These are phyloP conservation scores for Arthrobotrys musiformis DNA, from an alignment of 2,329 filamentous ascomycete species.

Conservation along the genomic window DNA sequence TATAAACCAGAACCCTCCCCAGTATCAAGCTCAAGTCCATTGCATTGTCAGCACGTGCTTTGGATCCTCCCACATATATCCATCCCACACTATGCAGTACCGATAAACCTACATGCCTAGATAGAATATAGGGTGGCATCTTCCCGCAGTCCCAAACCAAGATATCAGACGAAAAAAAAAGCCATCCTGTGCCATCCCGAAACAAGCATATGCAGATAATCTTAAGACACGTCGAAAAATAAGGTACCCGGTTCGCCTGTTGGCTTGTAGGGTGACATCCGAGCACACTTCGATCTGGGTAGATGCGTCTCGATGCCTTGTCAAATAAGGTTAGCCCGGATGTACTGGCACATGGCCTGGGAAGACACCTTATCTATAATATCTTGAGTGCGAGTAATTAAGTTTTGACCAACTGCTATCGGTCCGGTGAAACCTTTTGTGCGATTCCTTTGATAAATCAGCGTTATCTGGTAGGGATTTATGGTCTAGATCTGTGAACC, in stretches of 20 bases:
- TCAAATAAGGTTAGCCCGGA: background rate
- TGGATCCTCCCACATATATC: background rate
- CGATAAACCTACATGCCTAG: background rate
- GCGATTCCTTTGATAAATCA: background rate
- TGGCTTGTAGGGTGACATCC: constrained; percentile 50
- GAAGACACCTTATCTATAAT: background rate
- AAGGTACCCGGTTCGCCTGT: constrained; percentile 18
- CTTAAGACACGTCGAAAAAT: background rate
- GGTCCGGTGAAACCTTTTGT: background rate
- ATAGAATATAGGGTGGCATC: constrained; percentile 37
- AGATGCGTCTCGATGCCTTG: background rate
- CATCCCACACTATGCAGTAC: background rate
- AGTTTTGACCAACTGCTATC: background rate
- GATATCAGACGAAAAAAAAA: constrained; percentile 36
- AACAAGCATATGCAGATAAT: constrained; percentile 25
- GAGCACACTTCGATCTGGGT: constrained; percentile 2
- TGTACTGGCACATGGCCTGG: background rate
- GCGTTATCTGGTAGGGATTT: background rate
- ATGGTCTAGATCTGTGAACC: background rate
- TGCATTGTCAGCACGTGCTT: background rate
- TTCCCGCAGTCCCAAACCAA: constrained; percentile 22
- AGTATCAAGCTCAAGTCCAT: too few species aligned
- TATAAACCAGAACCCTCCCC: background rate
- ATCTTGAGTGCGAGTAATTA: background rate
- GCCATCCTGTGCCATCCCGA: constrained; percentile 17